Conservation (phyloP, 1,284 basidiomycete species). For the Gymnopus androsaceus region DNA sequence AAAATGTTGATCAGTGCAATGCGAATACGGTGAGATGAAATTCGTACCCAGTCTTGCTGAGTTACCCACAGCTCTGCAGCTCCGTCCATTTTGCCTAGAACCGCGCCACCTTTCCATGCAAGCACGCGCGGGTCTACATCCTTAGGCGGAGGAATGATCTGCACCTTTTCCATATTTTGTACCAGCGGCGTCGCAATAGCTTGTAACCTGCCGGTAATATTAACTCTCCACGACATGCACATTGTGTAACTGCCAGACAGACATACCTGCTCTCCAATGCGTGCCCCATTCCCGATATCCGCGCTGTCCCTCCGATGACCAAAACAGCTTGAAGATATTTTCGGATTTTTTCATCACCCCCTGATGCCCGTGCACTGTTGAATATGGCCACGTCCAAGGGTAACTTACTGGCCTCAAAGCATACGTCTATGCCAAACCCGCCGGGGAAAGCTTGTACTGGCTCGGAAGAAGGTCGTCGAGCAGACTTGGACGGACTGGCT, state of each 20-base stretch:
- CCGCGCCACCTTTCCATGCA: conserved; percentile 95
- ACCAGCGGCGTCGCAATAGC: conserved; percentile 84
- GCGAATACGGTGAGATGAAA: conserved; percentile 14
- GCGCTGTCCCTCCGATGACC: conserved; percentile 82
- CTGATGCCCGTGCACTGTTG: conserved; percentile 83
- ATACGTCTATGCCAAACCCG: conserved; percentile 65
- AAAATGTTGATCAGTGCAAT: too few relatives aligned
- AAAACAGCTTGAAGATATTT: conserved; percentile 89
- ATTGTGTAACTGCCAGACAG: background rate
- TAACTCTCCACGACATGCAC: conserved; percentile 3
- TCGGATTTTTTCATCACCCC: conserved; percentile 87
- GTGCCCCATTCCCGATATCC: conserved; percentile 74
- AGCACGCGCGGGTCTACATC: conserved; percentile 90
- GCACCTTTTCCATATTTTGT: conserved; percentile 79
- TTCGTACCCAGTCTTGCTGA: conserved; percentile 79
- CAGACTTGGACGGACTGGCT: conserved; percentile 17
- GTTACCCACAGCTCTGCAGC: conserved; percentile 90
- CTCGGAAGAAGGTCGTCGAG: conserved; percentile 10
- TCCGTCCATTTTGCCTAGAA: conserved; percentile 90
- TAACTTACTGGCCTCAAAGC: conserved; percentile 85
- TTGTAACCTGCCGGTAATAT: conserved; percentile 55
- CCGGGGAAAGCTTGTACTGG: conserved; percentile 9
- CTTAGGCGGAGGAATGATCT: conserved; percentile 90
- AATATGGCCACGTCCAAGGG: conserved; percentile 95
- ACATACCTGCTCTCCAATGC: conserved; percentile 77